Percentiles rank a stretch among this genome's conserved stretches.
Conservation (phyloP, 2,329 filamentous ascomycete genomes). For the Macrophomina pseudophaseolina region DNA sequence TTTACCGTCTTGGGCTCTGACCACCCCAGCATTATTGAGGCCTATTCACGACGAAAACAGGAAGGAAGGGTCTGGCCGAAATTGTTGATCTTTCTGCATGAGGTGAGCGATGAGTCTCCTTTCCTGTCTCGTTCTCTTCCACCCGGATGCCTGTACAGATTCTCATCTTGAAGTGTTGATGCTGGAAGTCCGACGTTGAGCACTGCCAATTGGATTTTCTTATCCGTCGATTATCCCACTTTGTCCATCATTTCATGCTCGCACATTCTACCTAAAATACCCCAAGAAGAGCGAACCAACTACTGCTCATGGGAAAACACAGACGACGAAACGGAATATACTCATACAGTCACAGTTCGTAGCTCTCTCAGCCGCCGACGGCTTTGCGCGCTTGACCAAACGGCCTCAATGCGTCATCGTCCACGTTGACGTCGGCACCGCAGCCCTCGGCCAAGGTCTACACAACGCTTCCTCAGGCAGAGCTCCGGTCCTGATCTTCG, state of each 20-base stretch:
- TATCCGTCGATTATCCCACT: too few relatives aligned
- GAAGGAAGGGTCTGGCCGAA: neutral
- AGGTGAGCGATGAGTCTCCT: neutral
- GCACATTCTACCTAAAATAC: too few relatives aligned
- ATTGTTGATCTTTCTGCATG: slow-evolving; percentile 16
- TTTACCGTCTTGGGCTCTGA: slow-evolving; percentile 32
- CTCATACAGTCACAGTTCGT: neutral
- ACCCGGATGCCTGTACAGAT: too few relatives aligned
- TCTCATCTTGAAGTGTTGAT: too few relatives aligned
- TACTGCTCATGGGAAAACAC: too few relatives aligned
- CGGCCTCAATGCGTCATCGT: slow-evolving; percentile 79
- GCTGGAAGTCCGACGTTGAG: too few relatives aligned
- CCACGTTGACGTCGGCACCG: slow-evolving; percentile 80
- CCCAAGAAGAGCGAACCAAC: too few relatives aligned
- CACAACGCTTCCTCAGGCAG: slow-evolving; percentile 60
- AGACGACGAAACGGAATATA: neutral
- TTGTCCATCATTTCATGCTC: too few relatives aligned
- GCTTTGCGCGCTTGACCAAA: slow-evolving; percentile 57
- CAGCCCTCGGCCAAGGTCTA: slow-evolving; percentile 72
- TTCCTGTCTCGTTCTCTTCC: neutral
- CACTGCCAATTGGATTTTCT: too few relatives aligned
- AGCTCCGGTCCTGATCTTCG: slow-evolving; percentile 48
- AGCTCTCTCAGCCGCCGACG: slow-evolving; percentile 41
- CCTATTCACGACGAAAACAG: slow-evolving; percentile 16
- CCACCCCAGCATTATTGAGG: slow-evolving; percentile 34